phyloP scores from a whole-genome alignment of 2,329 filamentous ascomycete genomes.

The Parafenestella ontariensis region DNA sequence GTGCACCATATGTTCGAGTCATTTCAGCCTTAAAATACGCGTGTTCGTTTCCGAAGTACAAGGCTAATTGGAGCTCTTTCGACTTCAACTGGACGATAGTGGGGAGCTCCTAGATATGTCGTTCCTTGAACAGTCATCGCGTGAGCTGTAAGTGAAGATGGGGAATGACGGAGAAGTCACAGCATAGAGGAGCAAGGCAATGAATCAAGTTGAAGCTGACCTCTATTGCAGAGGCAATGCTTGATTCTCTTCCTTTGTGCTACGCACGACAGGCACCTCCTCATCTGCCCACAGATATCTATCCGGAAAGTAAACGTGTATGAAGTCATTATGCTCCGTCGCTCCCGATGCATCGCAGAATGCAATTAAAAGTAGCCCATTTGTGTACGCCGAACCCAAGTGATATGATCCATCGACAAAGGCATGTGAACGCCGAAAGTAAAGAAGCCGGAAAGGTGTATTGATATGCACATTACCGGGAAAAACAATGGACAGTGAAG shows the following conservation, averaged over 20 bases:
- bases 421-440: conserved; percentile 6
- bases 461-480: conserved; percentile 18
- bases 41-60: too few species aligned
- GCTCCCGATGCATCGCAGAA: conserved; percentile 14
- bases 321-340: conserved; percentile 16
- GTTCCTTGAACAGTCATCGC: too few species aligned
- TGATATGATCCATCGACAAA: background rate
- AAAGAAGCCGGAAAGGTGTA: conserved; percentile 4
- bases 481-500: conserved; percentile 20
- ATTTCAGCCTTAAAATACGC: too few species aligned
- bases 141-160: background rate
- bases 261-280: background rate
- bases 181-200: background rate
- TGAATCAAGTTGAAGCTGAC: background rate
- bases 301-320: conserved; percentile 4
- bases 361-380: conserved; percentile 4
- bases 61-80: too few species aligned
- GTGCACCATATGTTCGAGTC: too few species aligned
- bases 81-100: too few species aligned
- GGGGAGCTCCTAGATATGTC: too few species aligned
- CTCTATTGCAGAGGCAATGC: background rate
- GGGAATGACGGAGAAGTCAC: background rate
- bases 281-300: background rate
- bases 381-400: conserved; percentile 11
- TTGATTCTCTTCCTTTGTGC: conserved; percentile 4